These are phyloP conservation scores for Alternaria conjuncta DNA, from an alignment of 2,329 filamentous ascomycete genomes.

Conservation along the genomic window DNA sequence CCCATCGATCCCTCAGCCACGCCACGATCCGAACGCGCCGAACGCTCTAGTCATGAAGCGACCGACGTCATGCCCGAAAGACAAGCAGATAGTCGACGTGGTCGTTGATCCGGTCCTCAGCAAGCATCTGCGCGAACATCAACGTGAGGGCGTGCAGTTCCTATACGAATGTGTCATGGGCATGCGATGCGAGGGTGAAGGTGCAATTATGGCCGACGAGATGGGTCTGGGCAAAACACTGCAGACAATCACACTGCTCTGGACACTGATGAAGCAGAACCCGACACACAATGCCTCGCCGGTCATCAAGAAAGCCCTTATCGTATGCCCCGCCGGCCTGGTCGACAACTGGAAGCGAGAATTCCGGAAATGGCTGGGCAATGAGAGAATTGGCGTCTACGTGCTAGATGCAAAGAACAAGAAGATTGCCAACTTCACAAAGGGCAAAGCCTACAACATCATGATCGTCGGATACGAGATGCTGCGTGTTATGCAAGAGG, in stretches of 20 bases:
- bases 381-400: constrained; percentile 72
- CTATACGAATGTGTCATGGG: constrained; percentile 80
- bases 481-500: constrained; percentile 68
- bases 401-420: constrained; percentile 65
- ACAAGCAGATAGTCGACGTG: constrained; percentile 73
- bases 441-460: constrained; percentile 70
- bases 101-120: constrained; percentile 72
- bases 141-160: constrained; percentile 72
- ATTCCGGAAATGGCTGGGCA: constrained; percentile 76
- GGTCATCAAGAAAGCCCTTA: constrained; percentile 72
- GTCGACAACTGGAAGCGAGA: constrained; percentile 78
- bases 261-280: constrained; percentile 76
- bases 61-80: constrained; percentile 61
- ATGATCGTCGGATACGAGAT: constrained; percentile 80
- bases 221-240: constrained; percentile 79
- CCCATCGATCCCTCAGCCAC: constrained; percentile 61
- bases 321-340: constrained; percentile 75
- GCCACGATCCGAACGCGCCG: constrained; percentile 66
- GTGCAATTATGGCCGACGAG: constrained; percentile 75
- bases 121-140: constrained; percentile 70
- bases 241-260: constrained; percentile 73
- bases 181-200: constrained; percentile 69
- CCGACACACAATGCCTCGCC: constrained; percentile 65
- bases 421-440: constrained; percentile 71
- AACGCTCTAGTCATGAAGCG: constrained; percentile 72